Evolutionary conservation across 768 basidiomycete species (phyloP).

Genomic region (Lactifluus rugatus): DNA sequence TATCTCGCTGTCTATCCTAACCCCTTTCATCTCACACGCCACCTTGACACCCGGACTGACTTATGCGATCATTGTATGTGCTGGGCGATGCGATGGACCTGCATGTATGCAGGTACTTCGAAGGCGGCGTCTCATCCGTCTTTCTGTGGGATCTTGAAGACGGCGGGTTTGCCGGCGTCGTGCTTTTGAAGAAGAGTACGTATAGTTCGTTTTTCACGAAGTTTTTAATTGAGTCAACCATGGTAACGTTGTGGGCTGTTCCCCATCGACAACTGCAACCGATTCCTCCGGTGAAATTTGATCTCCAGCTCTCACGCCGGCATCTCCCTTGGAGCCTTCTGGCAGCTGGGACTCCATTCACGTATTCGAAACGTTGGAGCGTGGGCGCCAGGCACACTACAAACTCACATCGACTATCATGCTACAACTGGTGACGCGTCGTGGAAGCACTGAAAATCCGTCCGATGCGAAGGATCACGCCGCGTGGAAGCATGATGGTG

Average conservation of each 20-base stretch:
- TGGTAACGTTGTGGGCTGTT: not conserved
- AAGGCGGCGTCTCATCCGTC: conserved; percentile 94
- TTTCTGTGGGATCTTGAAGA: conserved; percentile 99
- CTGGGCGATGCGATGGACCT: not conserved
- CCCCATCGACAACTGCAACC: not conserved
- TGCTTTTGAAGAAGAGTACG: conserved; percentile 88
- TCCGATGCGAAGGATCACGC: conserved; percentile 32
- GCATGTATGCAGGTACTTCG: conserved; percentile 66
- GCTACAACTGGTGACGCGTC: conserved; percentile 71
- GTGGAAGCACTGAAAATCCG: conserved; percentile 20
- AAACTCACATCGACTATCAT: conserved; percentile 96
- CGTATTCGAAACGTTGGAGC: conserved; percentile 90
- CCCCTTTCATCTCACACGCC: no score
- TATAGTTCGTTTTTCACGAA: not conserved
- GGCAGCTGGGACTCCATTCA: conserved; percentile 99
- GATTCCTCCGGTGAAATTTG: not conserved
- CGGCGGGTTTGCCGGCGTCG: conserved; percentile 93
- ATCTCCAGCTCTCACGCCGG: conserved; percentile 49
- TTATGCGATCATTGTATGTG: not conserved
- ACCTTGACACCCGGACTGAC: no score
- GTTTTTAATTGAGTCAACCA: not conserved
- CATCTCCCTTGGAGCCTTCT: conserved; percentile 48
- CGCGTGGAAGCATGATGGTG: conserved; percentile 52
- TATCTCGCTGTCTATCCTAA: not conserved
- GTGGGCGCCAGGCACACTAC: conserved; percentile 89